These are phyloP conservation scores for Apiospora saccharicola DNA, from an alignment of 2,329 filamentous ascomycete genomes.

Conservation along the genomic window DNA sequence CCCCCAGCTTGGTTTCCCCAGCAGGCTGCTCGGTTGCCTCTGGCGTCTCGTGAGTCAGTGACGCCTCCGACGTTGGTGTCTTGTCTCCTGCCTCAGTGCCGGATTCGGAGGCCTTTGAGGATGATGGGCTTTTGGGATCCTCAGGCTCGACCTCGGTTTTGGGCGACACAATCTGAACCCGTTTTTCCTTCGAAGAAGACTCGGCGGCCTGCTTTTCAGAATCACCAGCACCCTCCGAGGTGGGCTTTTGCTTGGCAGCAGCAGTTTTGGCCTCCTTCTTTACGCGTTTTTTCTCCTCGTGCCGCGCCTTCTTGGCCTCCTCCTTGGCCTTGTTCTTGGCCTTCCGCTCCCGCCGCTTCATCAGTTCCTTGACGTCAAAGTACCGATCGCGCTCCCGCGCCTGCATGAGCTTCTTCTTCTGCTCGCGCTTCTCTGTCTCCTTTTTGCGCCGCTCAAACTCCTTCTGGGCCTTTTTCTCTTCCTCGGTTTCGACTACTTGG, in stretches of 20 bases:
- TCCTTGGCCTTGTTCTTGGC: slow-evolving; percentile 46
- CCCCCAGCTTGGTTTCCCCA: not conserved
- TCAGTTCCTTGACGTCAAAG: slow-evolving; percentile 49
- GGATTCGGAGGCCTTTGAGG: slow-evolving; percentile 29
- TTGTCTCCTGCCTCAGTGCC: slow-evolving; percentile 28
- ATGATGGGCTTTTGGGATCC: slow-evolving; percentile 24
- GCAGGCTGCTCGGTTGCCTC: not conserved
- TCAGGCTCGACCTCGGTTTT: slow-evolving; percentile 27
- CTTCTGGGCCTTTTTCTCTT: slow-evolving; percentile 56
- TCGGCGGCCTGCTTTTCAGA: not conserved
- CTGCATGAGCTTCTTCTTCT: slow-evolving; percentile 47
- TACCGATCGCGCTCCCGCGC: slow-evolving; percentile 40
- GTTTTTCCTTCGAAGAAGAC: slow-evolving; percentile 40
- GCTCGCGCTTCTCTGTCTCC: slow-evolving; percentile 48
- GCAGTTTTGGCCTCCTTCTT: slow-evolving; percentile 32
- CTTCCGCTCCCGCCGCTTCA: slow-evolving; percentile 48
- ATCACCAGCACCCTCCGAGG: not conserved
- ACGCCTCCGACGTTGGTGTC: slow-evolving; percentile 27
- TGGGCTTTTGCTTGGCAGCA: not conserved
- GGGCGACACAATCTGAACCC: slow-evolving; percentile 42
- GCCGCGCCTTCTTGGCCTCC: slow-evolving; percentile 38
- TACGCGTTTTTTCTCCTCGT: slow-evolving; percentile 34
- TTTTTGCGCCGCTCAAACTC: slow-evolving; percentile 53
- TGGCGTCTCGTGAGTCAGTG: slow-evolving; percentile 25
- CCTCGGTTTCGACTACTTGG: slow-evolving; percentile 54